phyloP scores from a whole-genome alignment of 2,329 filamentous ascomycete species.

The Tolypocladium ovalisporum region DNA sequence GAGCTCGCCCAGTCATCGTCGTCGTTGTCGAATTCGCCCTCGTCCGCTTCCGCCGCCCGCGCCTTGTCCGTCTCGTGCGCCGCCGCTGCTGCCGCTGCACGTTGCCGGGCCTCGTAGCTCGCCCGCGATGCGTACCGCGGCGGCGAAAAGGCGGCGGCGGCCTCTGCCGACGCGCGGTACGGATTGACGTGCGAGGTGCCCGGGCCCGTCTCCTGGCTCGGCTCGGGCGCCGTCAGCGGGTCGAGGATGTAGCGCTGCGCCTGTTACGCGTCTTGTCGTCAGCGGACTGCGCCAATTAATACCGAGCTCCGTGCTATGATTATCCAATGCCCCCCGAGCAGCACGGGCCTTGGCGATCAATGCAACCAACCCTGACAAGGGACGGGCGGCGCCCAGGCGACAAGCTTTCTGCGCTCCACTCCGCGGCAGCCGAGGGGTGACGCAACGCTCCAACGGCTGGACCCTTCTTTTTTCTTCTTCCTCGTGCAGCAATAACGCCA shows the following conservation, averaged over 20 bases:
- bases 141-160: not conserved
- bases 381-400: not conserved
- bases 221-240: conserved; percentile 57
- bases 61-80: not conserved
- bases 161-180: conserved; percentile 7
- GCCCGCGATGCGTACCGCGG: not conserved
- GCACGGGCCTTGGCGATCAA: not conserved
- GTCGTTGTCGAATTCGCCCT: not conserved
- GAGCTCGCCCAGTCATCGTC: not conserved
- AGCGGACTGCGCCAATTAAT: not conserved
- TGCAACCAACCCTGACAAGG: no score
- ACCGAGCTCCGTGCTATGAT: not conserved
- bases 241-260: conserved; percentile 57
- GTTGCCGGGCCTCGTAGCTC: not conserved
- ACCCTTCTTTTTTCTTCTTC: not conserved
- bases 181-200: conserved; percentile 41
- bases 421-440: not conserved
- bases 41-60: not conserved
- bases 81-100: no score
- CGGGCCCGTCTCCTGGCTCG: conserved; percentile 56
- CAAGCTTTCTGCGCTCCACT: not conserved
- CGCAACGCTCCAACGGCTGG: not conserved
- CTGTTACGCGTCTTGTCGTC: conserved; percentile 25
- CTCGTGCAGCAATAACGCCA: not conserved
- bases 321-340: no score